These are phyloP conservation scores for Cystofilobasidium capitatum DNA, from an alignment of 768 basidiomycete species.

Conservation along the genomic window DNA sequence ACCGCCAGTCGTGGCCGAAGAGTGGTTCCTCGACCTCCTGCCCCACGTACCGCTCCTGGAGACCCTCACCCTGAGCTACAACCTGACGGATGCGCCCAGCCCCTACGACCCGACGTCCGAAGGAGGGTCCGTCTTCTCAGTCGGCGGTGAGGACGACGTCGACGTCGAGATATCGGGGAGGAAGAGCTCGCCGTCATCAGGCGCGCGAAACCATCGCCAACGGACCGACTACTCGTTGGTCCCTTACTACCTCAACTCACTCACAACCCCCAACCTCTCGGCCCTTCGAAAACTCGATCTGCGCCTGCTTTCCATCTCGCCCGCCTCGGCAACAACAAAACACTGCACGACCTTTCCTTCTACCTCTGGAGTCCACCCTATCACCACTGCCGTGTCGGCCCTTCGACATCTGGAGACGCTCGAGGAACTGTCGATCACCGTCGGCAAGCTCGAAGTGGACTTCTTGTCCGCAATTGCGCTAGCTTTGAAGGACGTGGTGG, in stretches of 20 bases:
- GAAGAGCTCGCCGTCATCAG: not conserved
- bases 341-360: not conserved
- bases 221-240: slow-evolving; percentile 7
- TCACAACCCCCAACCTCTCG: not conserved
- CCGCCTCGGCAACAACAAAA: not conserved
- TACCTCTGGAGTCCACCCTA: not conserved
- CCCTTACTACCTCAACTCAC: not conserved
- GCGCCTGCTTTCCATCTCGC: not conserved
- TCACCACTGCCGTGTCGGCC: not conserved
- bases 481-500: not conserved
- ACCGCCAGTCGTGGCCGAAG: not conserved
- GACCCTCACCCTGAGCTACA: slow-evolving; percentile 2
- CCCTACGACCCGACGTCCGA: not conserved
- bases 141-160: not conserved
- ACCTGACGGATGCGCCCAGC: slow-evolving; percentile 4
- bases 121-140: not conserved
- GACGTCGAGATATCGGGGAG: not conserved
- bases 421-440: not conserved
- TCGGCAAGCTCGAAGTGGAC: not conserved
- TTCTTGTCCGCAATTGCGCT: not conserved
- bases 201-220: not conserved
- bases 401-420: not conserved
- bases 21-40: not conserved
- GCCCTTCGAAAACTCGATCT: slow-evolving; percentile 3
- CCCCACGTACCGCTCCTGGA: not conserved